Conservation (phyloP, 495 filamentous ascomycete genomes). For the Penicillium riverlandense region DNA sequence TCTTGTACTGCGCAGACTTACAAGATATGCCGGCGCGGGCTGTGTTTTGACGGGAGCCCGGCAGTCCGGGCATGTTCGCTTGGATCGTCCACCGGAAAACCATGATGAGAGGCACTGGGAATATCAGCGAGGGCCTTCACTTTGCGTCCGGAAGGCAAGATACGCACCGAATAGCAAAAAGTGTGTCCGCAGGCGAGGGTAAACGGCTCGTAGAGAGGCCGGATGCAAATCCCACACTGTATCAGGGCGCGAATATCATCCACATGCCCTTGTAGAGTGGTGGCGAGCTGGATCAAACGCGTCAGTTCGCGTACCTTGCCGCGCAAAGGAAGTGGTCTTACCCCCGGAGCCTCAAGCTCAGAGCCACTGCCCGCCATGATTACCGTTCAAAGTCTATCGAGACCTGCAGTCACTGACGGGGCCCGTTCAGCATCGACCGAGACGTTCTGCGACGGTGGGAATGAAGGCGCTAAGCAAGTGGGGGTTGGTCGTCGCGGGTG, state of each 20-base stretch:
- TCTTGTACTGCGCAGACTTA: conserved; percentile 19
- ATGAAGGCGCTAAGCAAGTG: no score
- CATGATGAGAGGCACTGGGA: conserved; percentile 57
- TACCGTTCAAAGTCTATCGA: background rate
- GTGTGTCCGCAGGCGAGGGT: conserved; percentile 67
- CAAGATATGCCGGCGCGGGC: conserved; percentile 66
- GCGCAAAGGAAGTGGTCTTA: conserved; percentile 11
- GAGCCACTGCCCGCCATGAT: conserved; percentile 12
- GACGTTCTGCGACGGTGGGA: background rate
- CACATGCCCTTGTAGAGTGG: conserved; percentile 44
- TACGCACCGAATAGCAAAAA: conserved; percentile 59
- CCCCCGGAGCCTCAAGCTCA: conserved; percentile 22
- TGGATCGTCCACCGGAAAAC: conserved; percentile 51
- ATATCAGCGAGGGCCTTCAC: conserved; percentile 7
- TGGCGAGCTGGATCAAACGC: conserved; percentile 25
- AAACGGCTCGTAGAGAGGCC: conserved; percentile 66
- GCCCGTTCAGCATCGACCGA: conserved; percentile 3
- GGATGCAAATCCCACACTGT: conserved; percentile 63
- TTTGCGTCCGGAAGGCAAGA: background rate
- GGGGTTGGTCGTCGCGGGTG: no score
- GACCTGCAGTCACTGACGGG: background rate
- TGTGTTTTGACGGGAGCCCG: conserved; percentile 49
- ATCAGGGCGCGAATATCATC: conserved; percentile 43
- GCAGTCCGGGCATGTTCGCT: conserved; percentile 69
- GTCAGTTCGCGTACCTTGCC: conserved; percentile 2